Percentiles rank a stretch among this genome's conserved stretches.
Evolutionary conservation across 2,329 filamentous ascomycete genomes (phyloP).

Genomic region (Colletotrichum costaricense): DNA sequence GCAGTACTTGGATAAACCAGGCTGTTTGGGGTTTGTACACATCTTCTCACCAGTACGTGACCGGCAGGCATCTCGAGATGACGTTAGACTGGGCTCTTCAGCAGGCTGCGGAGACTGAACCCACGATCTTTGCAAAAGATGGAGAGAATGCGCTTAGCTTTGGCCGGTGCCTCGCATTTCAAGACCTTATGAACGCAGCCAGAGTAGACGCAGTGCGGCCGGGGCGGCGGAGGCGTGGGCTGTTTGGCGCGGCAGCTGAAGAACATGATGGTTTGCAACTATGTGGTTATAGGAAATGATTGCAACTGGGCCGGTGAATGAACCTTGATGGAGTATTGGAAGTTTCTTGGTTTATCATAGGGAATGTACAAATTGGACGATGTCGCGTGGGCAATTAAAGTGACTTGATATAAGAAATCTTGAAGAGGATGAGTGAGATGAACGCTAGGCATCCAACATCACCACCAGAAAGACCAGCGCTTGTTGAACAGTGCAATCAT

Average conservation of each 20-base stretch:
- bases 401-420: neutral
- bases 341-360: neutral
- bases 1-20: constrained; percentile 32
- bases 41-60: constrained; percentile 34
- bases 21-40: constrained; percentile 33
- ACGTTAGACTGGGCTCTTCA: neutral
- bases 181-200: constrained; percentile 29
- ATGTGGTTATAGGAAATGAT: neutral
- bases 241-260: constrained; percentile 33
- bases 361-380: neutral
- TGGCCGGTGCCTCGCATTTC: constrained; percentile 28
- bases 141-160: constrained; percentile 16
- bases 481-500: neutral
- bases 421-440: neutral
- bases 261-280: constrained; percentile 20
- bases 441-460: neutral
- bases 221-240: neutral
- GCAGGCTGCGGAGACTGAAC: neutral
- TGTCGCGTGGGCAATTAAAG: neutral
- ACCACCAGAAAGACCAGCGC: neutral
- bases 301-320: too few relatives aligned
- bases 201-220: constrained; percentile 19
- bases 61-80: constrained; percentile 34
- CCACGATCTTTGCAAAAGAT: constrained; percentile 37
- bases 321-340: neutral